phyloP scores from a whole-genome alignment of 495 filamentous ascomycete species.

The Podospora pseudocomata region DNA sequence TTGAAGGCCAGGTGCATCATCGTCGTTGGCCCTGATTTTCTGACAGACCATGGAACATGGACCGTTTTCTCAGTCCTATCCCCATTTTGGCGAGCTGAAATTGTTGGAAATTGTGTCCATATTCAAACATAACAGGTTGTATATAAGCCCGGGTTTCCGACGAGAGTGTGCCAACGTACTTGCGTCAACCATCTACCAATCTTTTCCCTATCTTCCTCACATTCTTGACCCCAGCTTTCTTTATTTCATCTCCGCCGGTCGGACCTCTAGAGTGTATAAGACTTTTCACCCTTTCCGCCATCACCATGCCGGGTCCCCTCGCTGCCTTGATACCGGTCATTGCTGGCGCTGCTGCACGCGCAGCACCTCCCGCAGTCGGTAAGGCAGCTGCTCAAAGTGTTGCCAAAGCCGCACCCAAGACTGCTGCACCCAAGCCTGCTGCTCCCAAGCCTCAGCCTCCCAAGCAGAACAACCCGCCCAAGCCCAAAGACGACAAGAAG shows the following conservation, averaged over 20 bases:
- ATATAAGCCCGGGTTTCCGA: background rate
- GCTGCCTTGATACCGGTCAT: background rate
- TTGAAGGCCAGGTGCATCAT: background rate
- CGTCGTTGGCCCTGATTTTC: background rate
- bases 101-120: background rate
- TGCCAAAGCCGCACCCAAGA: background rate
- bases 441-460: background rate
- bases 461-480: background rate
- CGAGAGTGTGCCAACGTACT: background rate
- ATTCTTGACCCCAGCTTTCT: background rate
- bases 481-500: background rate
- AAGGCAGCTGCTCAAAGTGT: background rate
- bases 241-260: background rate
- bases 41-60: background rate
- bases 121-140: background rate
- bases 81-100: background rate
- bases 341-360: background rate
- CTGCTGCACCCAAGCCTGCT: background rate
- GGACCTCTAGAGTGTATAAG: background rate
- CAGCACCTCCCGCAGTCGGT: background rate
- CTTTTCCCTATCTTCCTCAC: background rate
- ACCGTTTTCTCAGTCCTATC: background rate
- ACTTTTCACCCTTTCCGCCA: background rate
- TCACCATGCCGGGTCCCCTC: background rate
- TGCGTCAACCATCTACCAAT: no score